A percentile compares a stretch with the other conserved stretches of the same genome.
These are phyloP conservation scores for Solanum phureja DNA, from an alignment of 257 asterid genomes.

Conservation along the genomic window DNA sequence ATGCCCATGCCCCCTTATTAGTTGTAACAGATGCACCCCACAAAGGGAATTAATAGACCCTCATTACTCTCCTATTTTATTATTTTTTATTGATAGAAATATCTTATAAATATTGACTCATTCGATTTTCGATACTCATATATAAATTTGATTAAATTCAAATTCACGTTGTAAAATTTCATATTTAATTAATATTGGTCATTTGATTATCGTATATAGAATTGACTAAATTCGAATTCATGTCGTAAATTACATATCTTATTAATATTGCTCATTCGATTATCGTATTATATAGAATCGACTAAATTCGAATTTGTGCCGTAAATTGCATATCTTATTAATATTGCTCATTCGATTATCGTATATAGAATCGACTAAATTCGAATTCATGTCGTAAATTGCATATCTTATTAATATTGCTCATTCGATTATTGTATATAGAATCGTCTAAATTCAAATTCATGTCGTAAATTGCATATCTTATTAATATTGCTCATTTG, in stretches of 20 bases:
- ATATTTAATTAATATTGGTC: background rate
- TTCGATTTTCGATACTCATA: background rate
- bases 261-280: background rate
- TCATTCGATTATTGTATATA: background rate
- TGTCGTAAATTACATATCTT: background rate
- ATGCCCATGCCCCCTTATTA: no score
- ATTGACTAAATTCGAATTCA: background rate
- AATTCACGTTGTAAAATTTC: background rate
- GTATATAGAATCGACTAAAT: background rate
- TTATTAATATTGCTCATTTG: background rate
- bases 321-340: background rate
- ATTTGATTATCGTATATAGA: background rate
- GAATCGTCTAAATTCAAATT: background rate
- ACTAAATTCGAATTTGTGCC: background rate
- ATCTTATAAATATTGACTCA: background rate
- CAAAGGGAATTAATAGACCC: no score
- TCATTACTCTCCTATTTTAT: background rate
- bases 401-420: background rate
- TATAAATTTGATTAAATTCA: background rate
- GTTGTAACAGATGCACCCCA: no score
- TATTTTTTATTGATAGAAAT: background rate
- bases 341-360: background rate
- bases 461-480: background rate
- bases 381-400: rapidly evolving
- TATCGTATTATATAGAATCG: background rate